Percentiles rank a stretch among this genome's conserved stretches.
phyloP scores from a whole-genome alignment of 441 rosid species.

The Theobroma grandiflorum region DNA sequence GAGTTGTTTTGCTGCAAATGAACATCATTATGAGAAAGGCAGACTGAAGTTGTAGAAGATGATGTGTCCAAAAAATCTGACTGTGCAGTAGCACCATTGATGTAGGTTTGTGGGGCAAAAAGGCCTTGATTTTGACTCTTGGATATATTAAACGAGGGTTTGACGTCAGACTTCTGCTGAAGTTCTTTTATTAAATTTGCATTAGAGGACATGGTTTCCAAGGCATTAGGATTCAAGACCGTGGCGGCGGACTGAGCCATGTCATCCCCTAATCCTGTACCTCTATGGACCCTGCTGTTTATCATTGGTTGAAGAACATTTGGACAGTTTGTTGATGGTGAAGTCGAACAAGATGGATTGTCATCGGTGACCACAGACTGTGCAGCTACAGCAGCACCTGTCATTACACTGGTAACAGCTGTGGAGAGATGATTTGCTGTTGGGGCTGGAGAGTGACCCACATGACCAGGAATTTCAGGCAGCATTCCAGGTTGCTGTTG shows the following conservation, averaged over 20 bases:
- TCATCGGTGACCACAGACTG: slow-evolving; percentile 67
- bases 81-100: slow-evolving; percentile 52
- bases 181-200: slow-evolving; percentile 44
- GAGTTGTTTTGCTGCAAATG: slow-evolving; percentile 58
- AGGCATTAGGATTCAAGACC: slow-evolving; percentile 46
- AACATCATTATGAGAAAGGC: slow-evolving; percentile 65
- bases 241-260: slow-evolving; percentile 56
- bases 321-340: slow-evolving; percentile 55
- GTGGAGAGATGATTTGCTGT: slow-evolving; percentile 43
- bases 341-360: slow-evolving; percentile 65
- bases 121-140: slow-evolving; percentile 59
- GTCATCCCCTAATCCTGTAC: slow-evolving; percentile 50
- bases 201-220: slow-evolving; percentile 49
- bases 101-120: slow-evolving; percentile 50
- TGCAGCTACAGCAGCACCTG: slow-evolving; percentile 48
- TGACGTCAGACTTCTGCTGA: slow-evolving; percentile 60
- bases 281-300: slow-evolving; percentile 39
- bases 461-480: slow-evolving; percentile 50
- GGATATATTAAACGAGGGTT: slow-evolving; percentile 59
- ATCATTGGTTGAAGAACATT: slow-evolving; percentile 46
- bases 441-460: slow-evolving; percentile 41
- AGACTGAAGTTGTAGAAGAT: slow-evolving; percentile 74
- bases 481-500: slow-evolving; percentile 47
- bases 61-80: slow-evolving; percentile 72
- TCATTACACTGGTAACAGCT: slow-evolving; percentile 43